These are phyloP conservation scores for Arthrinium puccinioides DNA, from an alignment of 2,329 filamentous ascomycete species.

Conservation along the genomic window DNA sequence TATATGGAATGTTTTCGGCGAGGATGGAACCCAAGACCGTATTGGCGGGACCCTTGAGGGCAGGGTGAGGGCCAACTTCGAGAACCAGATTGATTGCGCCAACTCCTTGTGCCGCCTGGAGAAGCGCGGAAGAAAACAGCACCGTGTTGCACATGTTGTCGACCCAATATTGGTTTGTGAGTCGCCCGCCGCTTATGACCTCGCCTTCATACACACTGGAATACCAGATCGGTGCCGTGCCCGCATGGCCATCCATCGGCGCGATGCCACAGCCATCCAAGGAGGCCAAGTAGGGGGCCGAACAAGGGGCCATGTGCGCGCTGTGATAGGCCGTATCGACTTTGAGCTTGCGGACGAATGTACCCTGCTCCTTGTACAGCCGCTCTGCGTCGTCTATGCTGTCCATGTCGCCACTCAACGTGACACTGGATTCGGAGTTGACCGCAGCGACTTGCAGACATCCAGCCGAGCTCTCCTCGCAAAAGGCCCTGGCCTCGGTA, in stretches of 20 bases:
- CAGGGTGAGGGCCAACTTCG: constrained; percentile 30
- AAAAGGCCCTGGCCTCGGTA: constrained; percentile 19
- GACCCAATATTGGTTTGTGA: constrained; percentile 11
- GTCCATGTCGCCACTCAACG: constrained; percentile 18
- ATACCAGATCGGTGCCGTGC: constrained; percentile 1
- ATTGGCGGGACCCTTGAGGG: constrained; percentile 30
- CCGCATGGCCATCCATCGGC: not conserved
- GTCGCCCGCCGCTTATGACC: not conserved
- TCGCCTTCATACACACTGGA: constrained; percentile 7
- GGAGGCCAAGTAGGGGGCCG: constrained; percentile 6
- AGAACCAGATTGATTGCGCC: constrained; percentile 11
- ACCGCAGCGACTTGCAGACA: constrained; percentile 16
- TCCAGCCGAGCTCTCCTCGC: constrained; percentile 6
- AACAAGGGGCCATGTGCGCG: constrained; percentile 21
- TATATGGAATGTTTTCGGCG: not conserved
- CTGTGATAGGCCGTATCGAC: constrained; percentile 31
- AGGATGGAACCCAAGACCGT: constrained; percentile 17
- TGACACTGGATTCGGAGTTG: constrained; percentile 20
- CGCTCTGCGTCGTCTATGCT: constrained; percentile 13
- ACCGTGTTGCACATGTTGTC: constrained; percentile 15
- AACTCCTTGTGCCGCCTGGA: not conserved
- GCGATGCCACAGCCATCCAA: not conserved
- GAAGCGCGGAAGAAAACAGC: constrained; percentile 14
- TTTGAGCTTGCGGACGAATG: constrained; percentile 19
- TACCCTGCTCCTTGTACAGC: constrained; percentile 6